phyloP scores from a whole-genome alignment of 805 yeast genomes.

The Zygoascus tannicola region DNA sequence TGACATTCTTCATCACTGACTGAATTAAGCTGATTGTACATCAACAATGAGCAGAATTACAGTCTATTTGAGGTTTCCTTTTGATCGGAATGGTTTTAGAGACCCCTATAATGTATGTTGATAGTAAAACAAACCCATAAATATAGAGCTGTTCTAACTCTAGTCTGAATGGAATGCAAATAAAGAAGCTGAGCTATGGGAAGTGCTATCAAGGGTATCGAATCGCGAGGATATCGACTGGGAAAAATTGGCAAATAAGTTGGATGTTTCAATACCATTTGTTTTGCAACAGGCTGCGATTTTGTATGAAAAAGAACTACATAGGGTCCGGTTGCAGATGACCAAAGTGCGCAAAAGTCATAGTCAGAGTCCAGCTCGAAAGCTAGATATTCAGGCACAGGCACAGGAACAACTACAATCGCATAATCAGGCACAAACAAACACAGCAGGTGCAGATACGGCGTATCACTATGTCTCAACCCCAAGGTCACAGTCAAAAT shows the following conservation, averaged over 20 bases:
- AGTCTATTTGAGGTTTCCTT: slow-evolving; percentile 38
- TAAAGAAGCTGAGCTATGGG: slow-evolving; percentile 30
- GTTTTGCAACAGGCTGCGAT: slow-evolving; percentile 35
- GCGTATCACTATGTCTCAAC: no score
- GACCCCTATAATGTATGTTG: slow-evolving; percentile 31
- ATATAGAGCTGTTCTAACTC: neutral
- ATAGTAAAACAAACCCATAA: neutral
- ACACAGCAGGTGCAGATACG: neutral
- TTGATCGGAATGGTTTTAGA: slow-evolving; percentile 32
- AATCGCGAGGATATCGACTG: slow-evolving; percentile 28
- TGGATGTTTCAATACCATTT: slow-evolving; percentile 30
- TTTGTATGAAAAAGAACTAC: slow-evolving; percentile 33
- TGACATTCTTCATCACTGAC: no score
- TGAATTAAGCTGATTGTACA: no score
- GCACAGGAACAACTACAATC: neutral
- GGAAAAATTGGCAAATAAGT: slow-evolving; percentile 26
- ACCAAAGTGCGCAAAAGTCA: slow-evolving; percentile 7
- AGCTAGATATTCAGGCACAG: neutral
- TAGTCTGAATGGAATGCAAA: slow-evolving; percentile 25
- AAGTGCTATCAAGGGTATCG: slow-evolving; percentile 26
- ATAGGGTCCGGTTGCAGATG: slow-evolving; percentile 28
- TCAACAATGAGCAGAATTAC: slow-evolving; percentile 5
- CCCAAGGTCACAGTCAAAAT: neutral
- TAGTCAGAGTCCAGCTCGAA: slow-evolving; percentile 1
- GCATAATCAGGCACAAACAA: neutral